Conservation (phyloP, 805 yeast species). For the Hanseniaspora meyeri region DNA sequence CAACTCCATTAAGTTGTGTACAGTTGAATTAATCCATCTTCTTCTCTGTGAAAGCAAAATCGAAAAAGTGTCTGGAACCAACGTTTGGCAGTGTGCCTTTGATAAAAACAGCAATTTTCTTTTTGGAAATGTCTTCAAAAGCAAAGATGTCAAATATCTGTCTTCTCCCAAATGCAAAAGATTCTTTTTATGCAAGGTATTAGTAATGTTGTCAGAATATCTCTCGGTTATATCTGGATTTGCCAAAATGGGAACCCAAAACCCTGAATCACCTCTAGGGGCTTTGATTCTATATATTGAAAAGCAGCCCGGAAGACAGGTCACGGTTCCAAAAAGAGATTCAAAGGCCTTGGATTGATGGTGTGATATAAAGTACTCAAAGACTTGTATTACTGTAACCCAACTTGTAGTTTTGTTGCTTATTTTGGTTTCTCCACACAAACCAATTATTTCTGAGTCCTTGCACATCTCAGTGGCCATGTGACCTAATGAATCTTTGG, state of each 20-base stretch:
- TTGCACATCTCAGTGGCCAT: conserved; percentile 82
- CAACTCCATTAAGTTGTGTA: conserved; percentile 81
- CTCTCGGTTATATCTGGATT: conserved; percentile 90
- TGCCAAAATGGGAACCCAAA: conserved; percentile 87
- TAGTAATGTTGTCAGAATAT: conserved; percentile 73
- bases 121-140: conserved; percentile 81
- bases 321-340: conserved; percentile 87
- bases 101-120: conserved; percentile 78
- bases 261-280: conserved; percentile 66
- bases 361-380: conserved; percentile 85
- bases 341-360: conserved; percentile 92
- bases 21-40: conserved; percentile 93
- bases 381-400: conserved; percentile 89
- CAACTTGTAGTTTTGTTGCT: conserved; percentile 70
- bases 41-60: conserved; percentile 84
- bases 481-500: conserved; percentile 77
- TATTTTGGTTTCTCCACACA: conserved; percentile 90
- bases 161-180: conserved; percentile 81
- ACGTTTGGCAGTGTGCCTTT: conserved; percentile 82
- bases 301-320: conserved; percentile 93
- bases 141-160: conserved; percentile 68
- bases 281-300: conserved; percentile 83
- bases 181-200: conserved; percentile 77
- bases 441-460: conserved; percentile 78
- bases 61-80: conserved; percentile 71